Conservation (phyloP, 2,329 filamentous ascomycete species). For the Fusarium humuli region DNA sequence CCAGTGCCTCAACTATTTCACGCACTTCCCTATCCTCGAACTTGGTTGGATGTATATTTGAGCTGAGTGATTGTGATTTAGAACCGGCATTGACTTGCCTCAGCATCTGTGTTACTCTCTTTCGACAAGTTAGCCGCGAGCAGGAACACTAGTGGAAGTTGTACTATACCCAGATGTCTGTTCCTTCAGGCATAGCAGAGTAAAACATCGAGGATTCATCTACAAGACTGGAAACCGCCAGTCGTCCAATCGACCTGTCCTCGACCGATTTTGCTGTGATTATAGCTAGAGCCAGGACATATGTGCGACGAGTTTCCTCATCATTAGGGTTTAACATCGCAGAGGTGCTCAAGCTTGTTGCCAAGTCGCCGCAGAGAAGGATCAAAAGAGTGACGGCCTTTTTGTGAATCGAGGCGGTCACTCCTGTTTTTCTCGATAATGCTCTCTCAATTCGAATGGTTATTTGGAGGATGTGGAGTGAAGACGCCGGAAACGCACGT, state of each 20-base stretch:
- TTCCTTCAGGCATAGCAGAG: conserved; percentile 49
- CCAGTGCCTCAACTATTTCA: conserved; percentile 46
- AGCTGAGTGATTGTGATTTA: conserved; percentile 37
- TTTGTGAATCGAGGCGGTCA: conserved; percentile 42
- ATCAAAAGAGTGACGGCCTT: conserved; percentile 56
- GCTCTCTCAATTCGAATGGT: conserved; percentile 51
- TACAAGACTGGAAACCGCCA: conserved; percentile 58
- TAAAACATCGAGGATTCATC: conserved; percentile 55
- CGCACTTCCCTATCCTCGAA: conserved; percentile 49
- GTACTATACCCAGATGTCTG: conserved; percentile 57
- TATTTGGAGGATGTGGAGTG: conserved; percentile 53
- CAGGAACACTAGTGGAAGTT: background rate
- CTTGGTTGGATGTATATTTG: conserved; percentile 45
- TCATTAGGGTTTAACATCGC: conserved; percentile 45
- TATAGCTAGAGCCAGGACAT: conserved; percentile 54
- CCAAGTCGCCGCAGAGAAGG: conserved; percentile 57
- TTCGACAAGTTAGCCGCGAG: conserved; percentile 35
- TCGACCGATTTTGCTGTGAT: conserved; percentile 54
- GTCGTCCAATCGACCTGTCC: conserved; percentile 52
- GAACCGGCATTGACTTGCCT: conserved; percentile 43
- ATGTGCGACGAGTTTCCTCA: conserved; percentile 48
- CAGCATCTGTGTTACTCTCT: conserved; percentile 50
- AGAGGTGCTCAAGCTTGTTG: conserved; percentile 50
- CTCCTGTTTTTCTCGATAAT: conserved; percentile 27
- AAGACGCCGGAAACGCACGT: conserved; percentile 45